These are phyloP conservation scores for Picea glauca DNA, from an alignment of 75 land plant genomes.

Conservation along the genomic window DNA sequence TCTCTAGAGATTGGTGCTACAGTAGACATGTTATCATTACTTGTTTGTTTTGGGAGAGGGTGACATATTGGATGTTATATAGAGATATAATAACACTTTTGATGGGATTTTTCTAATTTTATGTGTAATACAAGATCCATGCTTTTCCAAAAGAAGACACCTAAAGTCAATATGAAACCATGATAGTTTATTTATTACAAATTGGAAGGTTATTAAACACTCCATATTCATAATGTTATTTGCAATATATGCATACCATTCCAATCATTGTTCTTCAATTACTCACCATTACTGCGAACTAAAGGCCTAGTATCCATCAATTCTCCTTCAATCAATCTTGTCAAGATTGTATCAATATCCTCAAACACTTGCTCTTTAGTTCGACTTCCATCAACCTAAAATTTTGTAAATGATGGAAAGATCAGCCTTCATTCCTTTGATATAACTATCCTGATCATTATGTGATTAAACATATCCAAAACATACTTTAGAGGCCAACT, in stretches of 20 bases:
- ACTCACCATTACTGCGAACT: neutral
- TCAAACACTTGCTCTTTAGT: constrained; percentile 66
- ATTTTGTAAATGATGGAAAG: neutral
- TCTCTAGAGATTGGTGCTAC: too few relatives aligned
- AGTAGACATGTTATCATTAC: too few relatives aligned
- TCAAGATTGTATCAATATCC: constrained; percentile 52
- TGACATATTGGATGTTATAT: too few relatives aligned
- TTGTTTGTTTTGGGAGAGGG: too few relatives aligned
- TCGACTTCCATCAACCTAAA: constrained; percentile 89
- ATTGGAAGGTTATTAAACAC: neutral
- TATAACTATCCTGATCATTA: neutral
- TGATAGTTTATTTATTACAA: neutral
- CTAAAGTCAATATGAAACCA: neutral
- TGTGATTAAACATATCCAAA: neutral
- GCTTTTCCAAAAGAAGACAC: neutral
- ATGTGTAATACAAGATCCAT: too few relatives aligned
- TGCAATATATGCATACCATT: neutral
- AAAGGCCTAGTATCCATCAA: neutral
- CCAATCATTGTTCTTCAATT: neutral
- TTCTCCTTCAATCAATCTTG: neutral
- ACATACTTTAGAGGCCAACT: neutral
- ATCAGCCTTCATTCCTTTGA: neutral
- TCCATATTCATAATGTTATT: neutral
- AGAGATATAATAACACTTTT: too few relatives aligned
- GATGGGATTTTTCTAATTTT: too few relatives aligned